Evolutionary conservation across 2,329 filamentous ascomycete genomes (phyloP), one percentile per base, ranked within the genome.

Genomic region (Exserohilum rostratum): DNA sequence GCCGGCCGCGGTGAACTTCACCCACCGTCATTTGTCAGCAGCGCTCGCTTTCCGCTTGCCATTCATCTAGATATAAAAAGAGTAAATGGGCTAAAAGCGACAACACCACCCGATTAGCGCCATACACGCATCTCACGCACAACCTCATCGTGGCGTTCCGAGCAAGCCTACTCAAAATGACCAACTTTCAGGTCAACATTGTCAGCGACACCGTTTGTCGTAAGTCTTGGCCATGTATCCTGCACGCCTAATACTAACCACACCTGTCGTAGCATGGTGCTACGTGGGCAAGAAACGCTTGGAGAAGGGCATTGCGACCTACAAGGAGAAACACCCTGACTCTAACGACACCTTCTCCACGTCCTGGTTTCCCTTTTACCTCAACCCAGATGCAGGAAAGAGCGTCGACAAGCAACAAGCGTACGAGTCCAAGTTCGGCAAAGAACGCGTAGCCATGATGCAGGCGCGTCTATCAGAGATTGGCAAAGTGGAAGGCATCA

Each of bases 171-270:
- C 63, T 60, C 61, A 74, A 46, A 50, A 76, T 76, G 74, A 76
- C 74, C 17, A 85, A 86, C 66, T 90, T 93, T 79, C 84, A 86
- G 58, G 89, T 96, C 75, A 85, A 88, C 55, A 85, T 74, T 42
- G 86, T 92, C 54, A 90, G 85, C n/a, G 92, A 96, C 77, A 90
- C 86, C 2, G 84, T 95, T 64, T 96, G 91, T 89, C 90, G 63
- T 85, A 80, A 67, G 79, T 65, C 31, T 34, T 42, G 6, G 22
- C 22, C 45, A 22, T 1, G 29, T 20, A 40, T 17, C 11, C 5
- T 13, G 12, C 9, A 3, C 5, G 17, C 7, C 9, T 5, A 2
- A 18, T 38, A 34, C 62, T 66, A 6, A 66, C 30, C 12, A 25
- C 12, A 6, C 27, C 15, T 30, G 10, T 15, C 3, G 22, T 49